Percentiles rank a stretch among this genome's conserved stretches.
These are phyloP conservation scores for Grigorovia humatica DNA, from an alignment of 805 yeast species.

Conservation along the genomic window DNA sequence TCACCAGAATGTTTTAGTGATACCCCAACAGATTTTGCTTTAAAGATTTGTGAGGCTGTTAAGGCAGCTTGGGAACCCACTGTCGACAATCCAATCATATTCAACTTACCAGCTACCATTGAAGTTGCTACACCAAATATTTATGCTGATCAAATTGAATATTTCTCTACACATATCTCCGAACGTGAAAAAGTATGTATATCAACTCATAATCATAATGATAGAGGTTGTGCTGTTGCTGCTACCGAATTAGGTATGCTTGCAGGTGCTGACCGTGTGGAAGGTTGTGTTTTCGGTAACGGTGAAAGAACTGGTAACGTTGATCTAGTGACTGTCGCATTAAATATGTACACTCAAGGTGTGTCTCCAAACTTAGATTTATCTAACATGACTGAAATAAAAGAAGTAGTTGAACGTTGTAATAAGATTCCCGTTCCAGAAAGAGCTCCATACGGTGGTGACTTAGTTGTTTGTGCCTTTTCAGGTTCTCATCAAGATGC, in stretches of 20 bases:
- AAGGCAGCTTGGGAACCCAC: conserved; percentile 67
- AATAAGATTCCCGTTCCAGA: conserved; percentile 72
- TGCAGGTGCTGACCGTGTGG: conserved; percentile 82
- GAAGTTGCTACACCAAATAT: conserved; percentile 75
- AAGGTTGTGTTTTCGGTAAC: conserved; percentile 77
- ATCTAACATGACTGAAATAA: conserved; percentile 52
- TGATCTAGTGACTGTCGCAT: conserved; percentile 66
- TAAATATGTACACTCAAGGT: conserved; percentile 77
- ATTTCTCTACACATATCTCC: conserved; percentile 49
- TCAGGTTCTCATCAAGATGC: conserved; percentile 85
- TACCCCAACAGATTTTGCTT: conserved; percentile 51
- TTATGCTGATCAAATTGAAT: conserved; percentile 79
- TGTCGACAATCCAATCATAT: conserved; percentile 55
- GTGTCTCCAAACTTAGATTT: conserved; percentile 62
- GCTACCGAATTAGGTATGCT: conserved; percentile 73
- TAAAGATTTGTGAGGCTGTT: conserved; percentile 68
- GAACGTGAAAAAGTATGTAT: conserved; percentile 64
- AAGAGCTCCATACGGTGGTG: conserved; percentile 78
- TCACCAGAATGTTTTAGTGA: conserved; percentile 76
- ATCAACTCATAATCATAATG: conserved; percentile 76
- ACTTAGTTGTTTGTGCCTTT: conserved; percentile 74
- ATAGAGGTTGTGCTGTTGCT: conserved; percentile 80
- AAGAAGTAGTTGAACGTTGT: conserved; percentile 67
- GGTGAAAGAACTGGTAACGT: conserved; percentile 87
- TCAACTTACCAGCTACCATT: conserved; percentile 78